Evolutionary conservation across 768 basidiomycete genomes (phyloP).

Genomic region (Lactarius sp.): DNA sequence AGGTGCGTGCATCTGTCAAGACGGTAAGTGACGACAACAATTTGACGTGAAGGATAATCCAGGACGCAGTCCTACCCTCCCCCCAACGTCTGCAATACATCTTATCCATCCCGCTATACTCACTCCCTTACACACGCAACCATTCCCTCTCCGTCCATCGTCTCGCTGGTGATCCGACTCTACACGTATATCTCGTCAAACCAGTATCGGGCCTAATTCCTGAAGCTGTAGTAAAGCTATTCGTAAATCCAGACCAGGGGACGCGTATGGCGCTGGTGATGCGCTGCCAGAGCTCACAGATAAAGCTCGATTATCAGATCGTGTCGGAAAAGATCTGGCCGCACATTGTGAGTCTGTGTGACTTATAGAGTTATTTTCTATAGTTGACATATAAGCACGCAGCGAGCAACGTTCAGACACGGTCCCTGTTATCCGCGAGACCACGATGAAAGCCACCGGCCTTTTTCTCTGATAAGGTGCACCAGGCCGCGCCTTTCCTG

Average conservation of each 20-base stretch:
- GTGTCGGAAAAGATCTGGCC: too few relatives aligned
- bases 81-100: constrained; percentile 77
- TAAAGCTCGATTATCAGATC: too few relatives aligned
- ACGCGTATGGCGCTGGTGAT: too few relatives aligned
- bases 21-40: not conserved
- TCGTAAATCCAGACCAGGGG: too few relatives aligned
- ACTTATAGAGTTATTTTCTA: not conserved
- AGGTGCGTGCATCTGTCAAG: constrained; percentile 38
- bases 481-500: constrained; percentile 10
- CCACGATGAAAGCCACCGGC: constrained; percentile 84
- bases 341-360: too few relatives aligned
- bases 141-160: constrained; percentile 64
- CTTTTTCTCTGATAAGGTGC: constrained; percentile 80
- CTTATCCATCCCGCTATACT: constrained; percentile 88
- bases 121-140: constrained; percentile 73
- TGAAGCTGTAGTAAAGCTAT: constrained; percentile 77
- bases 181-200: constrained; percentile 64
- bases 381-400: not conserved
- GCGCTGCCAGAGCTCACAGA: too few relatives aligned
- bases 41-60: constrained; percentile 52
- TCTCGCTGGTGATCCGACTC: constrained; percentile 81
- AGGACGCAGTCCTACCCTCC: constrained; percentile 76
- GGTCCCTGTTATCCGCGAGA: constrained; percentile 91
- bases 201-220: constrained; percentile 69
- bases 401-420: too few relatives aligned